These are phyloP conservation scores for Colletotrichum euphorbiae DNA, from an alignment of 2,329 filamentous ascomycete species.

Conservation along the genomic window DNA sequence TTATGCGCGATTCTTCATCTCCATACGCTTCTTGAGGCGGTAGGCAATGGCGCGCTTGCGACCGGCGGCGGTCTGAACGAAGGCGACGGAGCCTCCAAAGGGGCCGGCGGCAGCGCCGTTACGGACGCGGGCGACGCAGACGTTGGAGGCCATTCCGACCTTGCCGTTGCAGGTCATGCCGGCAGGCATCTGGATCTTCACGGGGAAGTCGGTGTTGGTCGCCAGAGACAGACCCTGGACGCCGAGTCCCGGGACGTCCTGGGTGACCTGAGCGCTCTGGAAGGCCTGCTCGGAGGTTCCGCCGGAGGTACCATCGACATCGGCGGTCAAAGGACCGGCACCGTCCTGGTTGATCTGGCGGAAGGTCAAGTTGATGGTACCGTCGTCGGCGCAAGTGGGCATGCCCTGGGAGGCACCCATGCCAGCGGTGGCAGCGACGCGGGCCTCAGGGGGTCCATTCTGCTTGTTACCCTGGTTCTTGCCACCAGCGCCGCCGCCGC, in stretches of 20 bases:
- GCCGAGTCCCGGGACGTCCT: constrained; percentile 70
- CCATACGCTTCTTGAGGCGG: constrained; percentile 53
- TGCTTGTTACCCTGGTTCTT: constrained; percentile 57
- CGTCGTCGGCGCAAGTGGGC: constrained; percentile 70
- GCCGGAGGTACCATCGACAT: constrained; percentile 71
- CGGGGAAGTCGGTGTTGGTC: constrained; percentile 71
- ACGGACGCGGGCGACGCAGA: constrained; percentile 74
- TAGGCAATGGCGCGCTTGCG: constrained; percentile 73
- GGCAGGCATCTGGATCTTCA: constrained; percentile 73
- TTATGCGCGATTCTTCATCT: constrained; percentile 45
- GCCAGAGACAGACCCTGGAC: constrained; percentile 69
- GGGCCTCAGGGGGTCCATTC: constrained; percentile 56
- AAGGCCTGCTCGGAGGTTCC: constrained; percentile 72
- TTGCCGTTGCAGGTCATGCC: constrained; percentile 75
- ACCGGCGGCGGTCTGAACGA: constrained; percentile 69
- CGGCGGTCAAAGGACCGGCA: constrained; percentile 71
- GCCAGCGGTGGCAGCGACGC: constrained; percentile 66
- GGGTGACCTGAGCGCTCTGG: constrained; percentile 67
- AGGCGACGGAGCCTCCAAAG: constrained; percentile 75
- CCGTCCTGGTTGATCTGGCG: constrained; percentile 80
- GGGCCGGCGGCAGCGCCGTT: constrained; percentile 72
- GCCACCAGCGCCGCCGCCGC: constrained; percentile 47
- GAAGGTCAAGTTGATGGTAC: constrained; percentile 72
- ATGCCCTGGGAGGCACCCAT: constrained; percentile 65
- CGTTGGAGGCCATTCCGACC: constrained; percentile 68